These are phyloP conservation scores for Panicum hallii DNA, from an alignment of 202 grass and related monocot genomes.

Conservation along the genomic window DNA sequence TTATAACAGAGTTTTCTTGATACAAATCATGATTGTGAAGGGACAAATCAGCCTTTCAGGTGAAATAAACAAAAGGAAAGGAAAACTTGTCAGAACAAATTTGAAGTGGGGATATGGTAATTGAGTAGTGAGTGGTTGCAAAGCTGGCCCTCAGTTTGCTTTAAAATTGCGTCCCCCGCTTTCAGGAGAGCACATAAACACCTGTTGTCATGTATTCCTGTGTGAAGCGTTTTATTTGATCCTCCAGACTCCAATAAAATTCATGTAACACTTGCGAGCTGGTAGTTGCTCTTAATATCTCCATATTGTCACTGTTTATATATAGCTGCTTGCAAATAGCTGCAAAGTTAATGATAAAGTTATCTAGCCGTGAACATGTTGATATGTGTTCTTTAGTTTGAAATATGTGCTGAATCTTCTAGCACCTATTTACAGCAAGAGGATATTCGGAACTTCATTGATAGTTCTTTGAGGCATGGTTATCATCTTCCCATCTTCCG, in stretches of 20 bases:
- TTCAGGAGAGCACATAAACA: background rate
- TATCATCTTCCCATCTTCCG: constrained; percentile 69
- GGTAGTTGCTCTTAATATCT: constrained; percentile 25
- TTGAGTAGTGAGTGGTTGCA: background rate
- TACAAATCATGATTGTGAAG: constrained; percentile 24
- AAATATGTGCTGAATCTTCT: constrained; percentile 34
- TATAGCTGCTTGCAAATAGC: constrained; percentile 2
- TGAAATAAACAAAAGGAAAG: background rate
- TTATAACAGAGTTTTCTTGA: background rate
- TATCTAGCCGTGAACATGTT: background rate
- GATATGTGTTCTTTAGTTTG: constrained; percentile 15
- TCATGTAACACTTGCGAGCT: background rate
- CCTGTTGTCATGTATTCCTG: constrained; percentile 6
- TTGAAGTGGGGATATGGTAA: background rate
- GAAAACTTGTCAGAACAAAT: background rate
- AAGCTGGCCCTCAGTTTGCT: background rate
- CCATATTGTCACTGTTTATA: constrained; percentile 12
- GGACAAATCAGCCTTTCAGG: background rate
- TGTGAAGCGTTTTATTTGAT: constrained; percentile 35
- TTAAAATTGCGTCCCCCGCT: background rate
- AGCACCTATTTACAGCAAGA: constrained; percentile 76
- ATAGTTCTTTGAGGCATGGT: constrained; percentile 80
- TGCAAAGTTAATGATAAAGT: constrained; percentile 12
- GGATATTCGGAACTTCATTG: constrained; percentile 88
- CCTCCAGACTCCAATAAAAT: background rate